These are phyloP conservation scores for Pugionium dolabratum DNA, from an alignment of 345 rosid genomes.

Conservation along the genomic window DNA sequence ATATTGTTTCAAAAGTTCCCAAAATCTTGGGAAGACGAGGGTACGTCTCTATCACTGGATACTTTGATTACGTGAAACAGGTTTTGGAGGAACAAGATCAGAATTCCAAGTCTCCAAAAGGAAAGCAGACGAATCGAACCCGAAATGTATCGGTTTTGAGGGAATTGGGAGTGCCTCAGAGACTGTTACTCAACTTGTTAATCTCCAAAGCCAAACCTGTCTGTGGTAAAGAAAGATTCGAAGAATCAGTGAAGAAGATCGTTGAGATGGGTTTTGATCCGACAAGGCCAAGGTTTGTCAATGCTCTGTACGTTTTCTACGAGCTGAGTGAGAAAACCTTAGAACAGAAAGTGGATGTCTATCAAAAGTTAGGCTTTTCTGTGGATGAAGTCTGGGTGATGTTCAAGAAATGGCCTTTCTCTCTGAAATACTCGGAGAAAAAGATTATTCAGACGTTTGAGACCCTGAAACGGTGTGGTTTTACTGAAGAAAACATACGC, in stretches of 20 bases:
- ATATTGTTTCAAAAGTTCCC: constrained; percentile 34
- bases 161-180: constrained; percentile 38
- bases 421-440: constrained; percentile 33
- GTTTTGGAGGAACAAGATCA: constrained; percentile 9
- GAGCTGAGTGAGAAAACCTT: constrained; percentile 21
- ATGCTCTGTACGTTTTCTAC: constrained; percentile 34
- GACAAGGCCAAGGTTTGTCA: constrained; percentile 18
- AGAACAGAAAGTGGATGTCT: constrained; percentile 30
- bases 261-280: constrained; percentile 43
- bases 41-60: background rate
- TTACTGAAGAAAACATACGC: constrained; percentile 2
- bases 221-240: constrained; percentile 26
- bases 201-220: constrained; percentile 14
- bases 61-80: constrained; percentile 28
- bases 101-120: background rate
- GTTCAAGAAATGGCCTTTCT: constrained; percentile 41
- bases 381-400: constrained; percentile 25
- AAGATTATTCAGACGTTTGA: constrained; percentile 34
- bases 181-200: constrained; percentile 23
- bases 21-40: constrained; percentile 19
- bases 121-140: constrained; percentile 17
- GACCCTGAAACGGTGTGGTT: constrained; percentile 23
- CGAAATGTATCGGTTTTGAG: constrained; percentile 34
- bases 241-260: constrained; percentile 29
- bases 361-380: constrained; percentile 40